phyloP scores from a whole-genome alignment of 768 basidiomycete genomes.

The Lyophyllum decastes region DNA sequence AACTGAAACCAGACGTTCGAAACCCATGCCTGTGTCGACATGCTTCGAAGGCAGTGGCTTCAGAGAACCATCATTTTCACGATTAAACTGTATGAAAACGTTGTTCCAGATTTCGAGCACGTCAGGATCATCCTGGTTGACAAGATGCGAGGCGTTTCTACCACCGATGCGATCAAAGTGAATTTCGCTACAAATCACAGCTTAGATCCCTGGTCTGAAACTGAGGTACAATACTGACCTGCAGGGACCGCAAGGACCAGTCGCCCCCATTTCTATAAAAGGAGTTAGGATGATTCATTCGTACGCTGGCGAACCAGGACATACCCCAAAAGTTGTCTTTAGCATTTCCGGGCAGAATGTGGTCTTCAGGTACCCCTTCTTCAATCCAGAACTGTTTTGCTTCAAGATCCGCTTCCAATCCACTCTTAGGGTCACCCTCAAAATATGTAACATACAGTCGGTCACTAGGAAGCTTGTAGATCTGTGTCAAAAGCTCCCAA shows the following conservation, averaged over 20 bases:
- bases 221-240: constrained; percentile 45
- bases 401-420: constrained; percentile 86
- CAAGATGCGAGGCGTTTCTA: constrained; percentile 89
- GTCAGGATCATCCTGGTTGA: constrained; percentile 95
- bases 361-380: constrained; percentile 87
- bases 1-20: constrained; percentile 94
- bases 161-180: constrained; percentile 98
- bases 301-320: constrained; percentile 19
- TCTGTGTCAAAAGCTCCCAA: constrained; percentile 90
- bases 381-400: constrained; percentile 86
- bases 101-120: constrained; percentile 99
- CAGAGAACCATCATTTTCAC: constrained; percentile 85
- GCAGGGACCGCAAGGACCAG: constrained; percentile 97
- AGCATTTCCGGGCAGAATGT: constrained; percentile 90
- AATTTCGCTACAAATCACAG: constrained; percentile 67
- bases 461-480: constrained; percentile 87
- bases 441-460: constrained; percentile 98
- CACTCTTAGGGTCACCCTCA: constrained; percentile 86
- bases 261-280: constrained; percentile 90
- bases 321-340: constrained; percentile 99
- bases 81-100: constrained; percentile 99
- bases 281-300: constrained; percentile 4
- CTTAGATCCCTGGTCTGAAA: neutral
- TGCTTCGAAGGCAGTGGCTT: constrained; percentile 86
- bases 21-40: constrained; percentile 99